Evolutionary conservation across 495 filamentous ascomycete genomes (phyloP).

Genomic region (Massariosphaeria phaeospora): DNA sequence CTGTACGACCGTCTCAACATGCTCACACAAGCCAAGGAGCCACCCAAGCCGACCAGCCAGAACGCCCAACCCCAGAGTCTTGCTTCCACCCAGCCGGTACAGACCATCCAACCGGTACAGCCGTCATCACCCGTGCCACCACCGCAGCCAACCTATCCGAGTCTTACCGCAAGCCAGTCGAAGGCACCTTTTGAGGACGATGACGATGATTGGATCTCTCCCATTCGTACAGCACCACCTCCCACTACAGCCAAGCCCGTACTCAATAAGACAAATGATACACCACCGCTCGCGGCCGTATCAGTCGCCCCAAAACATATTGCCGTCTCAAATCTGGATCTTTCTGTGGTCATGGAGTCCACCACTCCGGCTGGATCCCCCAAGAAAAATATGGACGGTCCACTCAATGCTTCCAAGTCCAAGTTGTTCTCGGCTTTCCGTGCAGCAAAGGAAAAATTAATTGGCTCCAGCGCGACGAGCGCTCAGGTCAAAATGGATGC

Average conservation of each 20-base stretch:
- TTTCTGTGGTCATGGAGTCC: conserved; percentile 46
- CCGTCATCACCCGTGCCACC: too few species aligned
- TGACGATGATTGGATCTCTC: conserved; percentile 77
- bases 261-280: conserved; percentile 54
- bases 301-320: conserved; percentile 48
- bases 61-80: conserved; percentile 2
- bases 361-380: conserved; percentile 71
- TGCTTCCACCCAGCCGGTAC: not conserved
- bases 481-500: conserved; percentile 67
- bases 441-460: conserved; percentile 76
- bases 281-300: conserved; percentile 22
- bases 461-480: conserved; percentile 70
- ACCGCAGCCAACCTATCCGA: conserved; percentile 53
- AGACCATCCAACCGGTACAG: conserved; percentile 18
- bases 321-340: conserved; percentile 57
- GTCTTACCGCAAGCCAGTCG: conserved; percentile 43
- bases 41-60: conserved; percentile 41
- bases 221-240: conserved; percentile 31
- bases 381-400: conserved; percentile 64
- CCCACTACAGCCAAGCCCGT: conserved; percentile 26
- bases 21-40: conserved; percentile 74
- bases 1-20: conserved; percentile 91
- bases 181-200: conserved; percentile 30
- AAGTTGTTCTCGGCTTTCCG: conserved; percentile 83
- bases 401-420: conserved; percentile 80